Base-by-base conservation (phyloP, 495 filamentous ascomycete species). In the Neurospora sp. region DNA sequence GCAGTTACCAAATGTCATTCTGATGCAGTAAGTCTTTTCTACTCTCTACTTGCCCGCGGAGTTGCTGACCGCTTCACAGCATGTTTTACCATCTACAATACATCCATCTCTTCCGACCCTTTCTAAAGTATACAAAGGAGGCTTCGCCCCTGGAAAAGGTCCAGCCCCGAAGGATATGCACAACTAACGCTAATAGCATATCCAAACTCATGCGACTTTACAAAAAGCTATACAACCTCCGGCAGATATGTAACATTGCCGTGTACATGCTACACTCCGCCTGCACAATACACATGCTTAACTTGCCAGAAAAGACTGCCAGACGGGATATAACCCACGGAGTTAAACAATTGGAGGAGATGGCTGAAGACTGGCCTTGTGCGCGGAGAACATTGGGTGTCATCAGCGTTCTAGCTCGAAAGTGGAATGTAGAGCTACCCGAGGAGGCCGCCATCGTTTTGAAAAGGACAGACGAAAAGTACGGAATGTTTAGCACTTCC, bases 51-150 rank as follows among this genome's bases (percentile, higher is more conserved):
- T 72, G 53, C 12, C 66, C 71, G 61, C 42, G 68, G 61, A 73
- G 27, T 66, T 71, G 75, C 82, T 87, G 66, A 86, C 76, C 44
- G 0, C 40, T 44, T 70, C 4, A 22, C 75, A 97, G 94, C 84
- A 98, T 98, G 96, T 95, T 98, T 81, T 96, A 94, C 80, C 94
- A 98, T 77, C 87, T 97, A 2, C 91, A 98, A 44, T 96, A 95
- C 78, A 98, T 99, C 74, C 96, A 99, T 76, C 90, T 98, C 10
- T 99, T 97, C 84, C 93, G 96, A 5, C 95, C 96, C 1, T 99
- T 99, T 80, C 87, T 99, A 42, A 96, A 94, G 80, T 98, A 97
- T 79, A 91, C 89, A 12, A 91, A 89, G 71, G 81, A 87, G 22
- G 91, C 87, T 7, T 96, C 94, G 6, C 93, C 96, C 0, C 87